A percentile compares a stretch with the other conserved stretches of the same genome.
Evolutionary conservation across 208 protist genomes (phyloP).

Genomic region (Ichthyophonus hoferi): DNA sequence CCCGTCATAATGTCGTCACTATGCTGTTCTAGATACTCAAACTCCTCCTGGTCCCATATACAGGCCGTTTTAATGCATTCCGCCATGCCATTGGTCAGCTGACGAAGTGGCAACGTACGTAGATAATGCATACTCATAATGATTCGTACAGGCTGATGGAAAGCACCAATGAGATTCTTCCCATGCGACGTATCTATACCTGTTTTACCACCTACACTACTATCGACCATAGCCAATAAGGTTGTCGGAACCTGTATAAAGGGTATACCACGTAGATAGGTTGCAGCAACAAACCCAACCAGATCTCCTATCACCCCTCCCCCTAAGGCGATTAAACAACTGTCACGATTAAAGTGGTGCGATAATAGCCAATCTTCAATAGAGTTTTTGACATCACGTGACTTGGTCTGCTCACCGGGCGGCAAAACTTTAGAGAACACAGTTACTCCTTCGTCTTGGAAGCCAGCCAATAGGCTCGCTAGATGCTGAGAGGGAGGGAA

Average conservation of each 20-base stretch:
- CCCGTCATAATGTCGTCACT: slow-evolving; percentile 20
- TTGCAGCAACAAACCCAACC: slow-evolving; percentile 68
- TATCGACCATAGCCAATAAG: slow-evolving; percentile 74
- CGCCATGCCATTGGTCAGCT: slow-evolving; percentile 68
- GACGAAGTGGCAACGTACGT: slow-evolving; percentile 51
- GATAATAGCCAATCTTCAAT: slow-evolving; percentile 65
- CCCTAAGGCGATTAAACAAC: slow-evolving; percentile 63
- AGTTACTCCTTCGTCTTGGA: background rate
- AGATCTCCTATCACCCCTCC: slow-evolving; percentile 74
- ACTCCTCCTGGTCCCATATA: slow-evolving; percentile 43
- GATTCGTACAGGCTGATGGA: slow-evolving; percentile 70
- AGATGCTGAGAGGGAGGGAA: background rate
- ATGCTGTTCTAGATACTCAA: slow-evolving; percentile 44
- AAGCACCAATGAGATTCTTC: slow-evolving; percentile 78
- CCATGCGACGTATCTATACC: slow-evolving; percentile 66
- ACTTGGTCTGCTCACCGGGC: slow-evolving; percentile 53
- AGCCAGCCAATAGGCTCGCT: background rate
- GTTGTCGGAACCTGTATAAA: slow-evolving; percentile 69
- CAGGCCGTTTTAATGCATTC: slow-evolving; percentile 59
- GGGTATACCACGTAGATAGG: slow-evolving; percentile 66
- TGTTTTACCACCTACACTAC: slow-evolving; percentile 62
- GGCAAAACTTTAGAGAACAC: slow-evolving; percentile 15
- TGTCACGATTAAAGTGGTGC: slow-evolving; percentile 48
- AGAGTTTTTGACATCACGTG: slow-evolving; percentile 49
- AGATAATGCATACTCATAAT: slow-evolving; percentile 61